These are phyloP conservation scores for Epichloe elymi DNA, from an alignment of 2,329 filamentous ascomycete species.

Conservation along the genomic window DNA sequence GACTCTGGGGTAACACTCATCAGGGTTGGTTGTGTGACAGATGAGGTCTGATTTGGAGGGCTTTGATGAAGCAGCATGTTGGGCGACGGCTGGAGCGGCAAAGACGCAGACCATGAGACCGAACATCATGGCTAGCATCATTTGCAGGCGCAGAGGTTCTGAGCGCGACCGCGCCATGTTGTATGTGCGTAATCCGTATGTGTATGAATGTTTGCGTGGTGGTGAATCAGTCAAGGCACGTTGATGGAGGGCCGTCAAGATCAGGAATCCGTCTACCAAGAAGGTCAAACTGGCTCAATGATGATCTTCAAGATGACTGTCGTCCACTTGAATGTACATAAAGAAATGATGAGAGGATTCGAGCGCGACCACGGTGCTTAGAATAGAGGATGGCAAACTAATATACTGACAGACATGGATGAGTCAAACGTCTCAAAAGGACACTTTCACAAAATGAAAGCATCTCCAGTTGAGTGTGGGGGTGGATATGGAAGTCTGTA, in stretches of 20 bases:
- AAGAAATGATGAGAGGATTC: background rate
- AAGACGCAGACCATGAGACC: conserved; percentile 16
- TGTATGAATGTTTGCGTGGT: background rate
- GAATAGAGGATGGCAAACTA: background rate
- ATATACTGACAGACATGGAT: conserved; percentile 1
- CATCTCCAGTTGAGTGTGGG: background rate
- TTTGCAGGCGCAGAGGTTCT: background rate
- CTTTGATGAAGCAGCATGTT: conserved; percentile 17
- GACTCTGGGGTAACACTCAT: conserved; percentile 52
- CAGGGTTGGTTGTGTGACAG: conserved; percentile 45
- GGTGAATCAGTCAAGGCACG: background rate
- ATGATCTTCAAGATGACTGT: too few relatives aligned
- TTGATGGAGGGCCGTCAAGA: too few relatives aligned
- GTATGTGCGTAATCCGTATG: background rate
- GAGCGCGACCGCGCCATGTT: conserved; percentile 1
- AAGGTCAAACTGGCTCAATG: too few relatives aligned
- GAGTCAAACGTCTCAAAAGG: conserved; percentile 8
- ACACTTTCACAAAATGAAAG: conserved; percentile 6
- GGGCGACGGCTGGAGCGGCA: conserved; percentile 13
- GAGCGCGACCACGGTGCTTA: background rate
- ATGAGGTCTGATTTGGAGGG: conserved; percentile 42
- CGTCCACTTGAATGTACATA: too few relatives aligned
- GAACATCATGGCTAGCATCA: conserved; percentile 14
- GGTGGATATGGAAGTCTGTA: background rate
- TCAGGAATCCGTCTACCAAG: too few relatives aligned